A percentile compares a stretch with the other conserved stretches of the same genome.
phyloP scores from a whole-genome alignment of 768 basidiomycete genomes.

The Phylloporus arenicola region DNA sequence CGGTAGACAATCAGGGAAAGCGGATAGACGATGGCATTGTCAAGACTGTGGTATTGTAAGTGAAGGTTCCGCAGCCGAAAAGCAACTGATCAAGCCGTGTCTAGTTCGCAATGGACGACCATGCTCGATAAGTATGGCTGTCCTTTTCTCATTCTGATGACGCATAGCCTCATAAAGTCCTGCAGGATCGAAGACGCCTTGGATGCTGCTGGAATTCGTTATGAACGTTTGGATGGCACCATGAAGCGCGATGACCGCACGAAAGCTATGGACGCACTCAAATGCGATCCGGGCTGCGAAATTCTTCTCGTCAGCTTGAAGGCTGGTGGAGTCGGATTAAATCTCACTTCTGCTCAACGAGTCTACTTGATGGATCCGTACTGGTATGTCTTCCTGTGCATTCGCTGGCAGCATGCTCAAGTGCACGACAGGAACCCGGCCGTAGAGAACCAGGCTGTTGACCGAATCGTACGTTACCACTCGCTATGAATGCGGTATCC shows the following conservation, averaged over 20 bases:
- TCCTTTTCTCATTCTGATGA: neutral
- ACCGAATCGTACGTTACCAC: constrained; percentile 74
- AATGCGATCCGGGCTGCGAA: constrained; percentile 85
- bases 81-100: constrained; percentile 9
- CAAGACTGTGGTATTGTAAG: constrained; percentile 96
- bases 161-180: neutral
- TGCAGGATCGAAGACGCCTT: constrained; percentile 84
- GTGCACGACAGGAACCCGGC: constrained; percentile 74
- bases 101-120: constrained; percentile 88
- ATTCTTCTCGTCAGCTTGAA: constrained; percentile 93
- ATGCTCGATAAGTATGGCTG: constrained; percentile 81
- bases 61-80: constrained; percentile 19
- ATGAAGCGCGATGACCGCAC: constrained; percentile 97
- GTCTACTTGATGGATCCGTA: constrained; percentile 98
- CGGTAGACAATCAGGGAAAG: constrained; percentile 71
- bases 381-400: constrained; percentile 47
- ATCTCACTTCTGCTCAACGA: constrained; percentile 88
- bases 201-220: constrained; percentile 74
- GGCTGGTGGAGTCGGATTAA: constrained; percentile 95
- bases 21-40: constrained; percentile 62
- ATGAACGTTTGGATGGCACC: constrained; percentile 91
- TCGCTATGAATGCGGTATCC: neutral
- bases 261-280: constrained; percentile 87
- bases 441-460: constrained; percentile 96
- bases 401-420: neutral